A percentile compares a stretch with the other conserved stretches of the same genome.
Evolutionary conservation across 164 flowering plant species (phyloP).

Genomic region (Magnolia officinalis): DNA sequence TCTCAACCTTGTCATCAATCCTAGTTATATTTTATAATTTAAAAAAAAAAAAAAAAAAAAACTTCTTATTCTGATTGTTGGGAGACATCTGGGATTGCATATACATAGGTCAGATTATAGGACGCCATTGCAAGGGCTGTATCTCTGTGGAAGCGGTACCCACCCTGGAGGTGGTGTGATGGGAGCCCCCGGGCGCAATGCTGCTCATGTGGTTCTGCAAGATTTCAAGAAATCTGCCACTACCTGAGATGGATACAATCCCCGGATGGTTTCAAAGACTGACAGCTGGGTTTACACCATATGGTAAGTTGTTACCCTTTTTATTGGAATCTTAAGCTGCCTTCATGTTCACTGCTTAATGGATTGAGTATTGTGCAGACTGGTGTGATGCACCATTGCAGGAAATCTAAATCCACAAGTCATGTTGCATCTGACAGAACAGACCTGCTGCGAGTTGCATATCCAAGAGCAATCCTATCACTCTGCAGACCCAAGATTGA

Average conservation of each 20-base stretch:
- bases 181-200: conserved; percentile 96
- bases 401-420: background rate
- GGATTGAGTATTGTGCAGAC: background rate
- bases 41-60: background rate
- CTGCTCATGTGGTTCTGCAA: conserved; percentile 72
- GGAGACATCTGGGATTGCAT: conserved; percentile 3
- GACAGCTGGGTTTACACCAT: background rate
- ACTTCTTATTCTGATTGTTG: background rate
- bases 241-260: background rate
- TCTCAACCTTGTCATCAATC: too few relatives aligned
- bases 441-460: background rate
- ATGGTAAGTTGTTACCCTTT: background rate
- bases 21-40: too few relatives aligned
- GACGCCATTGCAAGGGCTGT: conserved; percentile 74
- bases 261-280: background rate
- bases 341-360: background rate
- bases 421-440: background rate
- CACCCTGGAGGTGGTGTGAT: conserved; percentile 99
- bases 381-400: background rate
- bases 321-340: background rate
- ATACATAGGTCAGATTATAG: conserved; percentile 73
- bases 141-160: conserved; percentile 87
- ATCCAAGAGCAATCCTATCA: background rate
- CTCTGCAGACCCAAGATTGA: background rate
- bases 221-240: conserved; percentile 38